Conservation (phyloP, 345 rosid species). For the Aquilaria yunnanensis region DNA sequence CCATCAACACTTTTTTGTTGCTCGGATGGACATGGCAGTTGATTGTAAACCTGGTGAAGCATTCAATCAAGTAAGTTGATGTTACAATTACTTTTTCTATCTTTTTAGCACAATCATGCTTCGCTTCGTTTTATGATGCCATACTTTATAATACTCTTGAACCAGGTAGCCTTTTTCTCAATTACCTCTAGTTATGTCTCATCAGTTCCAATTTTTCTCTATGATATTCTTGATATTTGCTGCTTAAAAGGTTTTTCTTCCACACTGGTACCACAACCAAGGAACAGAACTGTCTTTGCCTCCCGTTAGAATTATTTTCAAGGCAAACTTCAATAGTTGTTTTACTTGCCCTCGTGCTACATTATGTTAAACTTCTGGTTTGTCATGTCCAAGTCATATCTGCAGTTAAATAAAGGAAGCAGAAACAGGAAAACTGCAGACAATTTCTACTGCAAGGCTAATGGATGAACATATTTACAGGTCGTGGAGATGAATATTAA, state of each 20-base stretch:
- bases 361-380: neutral
- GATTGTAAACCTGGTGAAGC: slow-evolving; percentile 74
- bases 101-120: too few relatives aligned
- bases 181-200: neutral
- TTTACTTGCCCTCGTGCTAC: neutral
- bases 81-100: neutral
- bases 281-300: too few relatives aligned
- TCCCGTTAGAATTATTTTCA: too few relatives aligned
- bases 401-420: neutral
- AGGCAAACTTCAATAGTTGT: neutral
- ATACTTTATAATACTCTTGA: too few relatives aligned
- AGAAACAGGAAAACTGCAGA: neutral
- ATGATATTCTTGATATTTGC: too few relatives aligned
- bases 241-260: too few relatives aligned
- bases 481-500: slow-evolving; percentile 65
- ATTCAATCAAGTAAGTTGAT: slow-evolving; percentile 42
- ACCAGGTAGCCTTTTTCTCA: too few relatives aligned
- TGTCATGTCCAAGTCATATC: slow-evolving; percentile 1
- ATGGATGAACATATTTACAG: slow-evolving; percentile 20
- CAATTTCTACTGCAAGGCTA: neutral
- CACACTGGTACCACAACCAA: too few relatives aligned
- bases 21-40: slow-evolving; percentile 77
- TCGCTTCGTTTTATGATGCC: too few relatives aligned
- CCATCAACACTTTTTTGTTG: slow-evolving; percentile 78
- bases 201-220: neutral